Evolutionary conservation across 176 grass and related monocot species (phyloP), one percentile per base, ranked within the genome.

Genomic region (Raddia distichophylla): DNA sequence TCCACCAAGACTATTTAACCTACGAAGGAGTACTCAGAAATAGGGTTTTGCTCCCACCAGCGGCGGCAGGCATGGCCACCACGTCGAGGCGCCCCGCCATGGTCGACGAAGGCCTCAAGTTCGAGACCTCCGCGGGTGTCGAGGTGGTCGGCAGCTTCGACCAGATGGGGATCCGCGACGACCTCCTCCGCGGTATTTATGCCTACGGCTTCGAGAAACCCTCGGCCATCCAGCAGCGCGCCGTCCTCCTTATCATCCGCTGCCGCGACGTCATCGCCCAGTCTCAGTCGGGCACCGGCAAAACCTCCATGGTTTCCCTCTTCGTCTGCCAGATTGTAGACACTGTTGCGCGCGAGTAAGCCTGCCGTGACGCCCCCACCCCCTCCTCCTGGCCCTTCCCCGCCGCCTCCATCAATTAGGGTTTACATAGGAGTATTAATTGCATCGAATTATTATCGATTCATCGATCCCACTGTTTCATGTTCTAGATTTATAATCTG

Each of bases 151-250:
- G 75, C 65, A 95, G 75, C 86, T 98, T 98, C 88, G 93, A 98
- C 76, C 86, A 91, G 85, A 99, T 99, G 93, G 96, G 93, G 7
- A 91, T 99, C 74, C 91, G 80, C 75, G 95, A 98, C 82, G 89
- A 95, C 58, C 91, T 99, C 40, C 96, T 99, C 15, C 87, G 91
- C 37, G 96, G 96, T 67, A 93, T 99, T 84, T 99, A 99, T 75
- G 82, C 71, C 35, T 95, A 93, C 60, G 96, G 96, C 67, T 95
- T 99, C 76, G 96, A 95, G 93, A 99, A 99, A 82, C 96, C 96
- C 46, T 95, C 96, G 0, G 93, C 96, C n/a, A 99, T 99, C 91
- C 93, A 95, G 88, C 93, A 99, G 92, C 76, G 93, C 18, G 93
- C 93, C 62, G 87, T 99, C 33, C 83, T 99, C 76, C 96, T 91